Percentiles rank a stretch among this genome's conserved stretches.
phyloP scores from a whole-genome alignment of 2,329 filamentous ascomycete species.

The Cytospora paraplurivora region DNA sequence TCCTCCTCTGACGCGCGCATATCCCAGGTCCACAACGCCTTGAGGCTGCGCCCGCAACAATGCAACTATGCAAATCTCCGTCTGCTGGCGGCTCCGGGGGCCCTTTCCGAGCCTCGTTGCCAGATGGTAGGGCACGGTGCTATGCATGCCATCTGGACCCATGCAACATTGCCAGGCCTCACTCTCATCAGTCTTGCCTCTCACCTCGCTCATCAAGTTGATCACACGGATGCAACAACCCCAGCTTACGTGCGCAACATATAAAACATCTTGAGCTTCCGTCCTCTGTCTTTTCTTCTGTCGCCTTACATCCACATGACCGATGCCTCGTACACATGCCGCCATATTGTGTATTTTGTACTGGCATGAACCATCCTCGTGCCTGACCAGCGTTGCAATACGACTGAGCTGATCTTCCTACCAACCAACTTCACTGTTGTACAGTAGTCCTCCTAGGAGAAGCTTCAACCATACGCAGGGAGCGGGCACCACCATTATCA shows the following conservation, averaged over 20 bases:
- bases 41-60: not conserved
- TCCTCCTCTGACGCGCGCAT: not conserved
- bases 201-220: conserved; percentile 9
- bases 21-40: not conserved
- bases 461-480: not conserved
- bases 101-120: conserved; percentile 12
- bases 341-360: not conserved
- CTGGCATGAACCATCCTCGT: not conserved
- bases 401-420: not conserved
- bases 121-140: conserved; percentile 8
- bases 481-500: conserved; percentile 1
- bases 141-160: conserved; percentile 11
- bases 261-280: conserved; percentile 23
- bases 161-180: conserved; percentile 28
- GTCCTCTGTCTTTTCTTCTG: conserved; percentile 6
- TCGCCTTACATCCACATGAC: conserved; percentile 7
- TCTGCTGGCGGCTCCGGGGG: conserved; percentile 13
- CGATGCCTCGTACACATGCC: conserved; percentile 11
- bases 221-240: conserved; percentile 23
- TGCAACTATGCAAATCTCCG: not conserved
- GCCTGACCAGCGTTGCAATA: conserved; percentile 13
- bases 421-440: not conserved
- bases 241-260: conserved; percentile 25
- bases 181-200: conserved; percentile 19
- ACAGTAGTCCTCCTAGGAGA: not conserved